phyloP scores from a whole-genome alignment of 345 rosid species.

The Hibiscus syriacus region DNA sequence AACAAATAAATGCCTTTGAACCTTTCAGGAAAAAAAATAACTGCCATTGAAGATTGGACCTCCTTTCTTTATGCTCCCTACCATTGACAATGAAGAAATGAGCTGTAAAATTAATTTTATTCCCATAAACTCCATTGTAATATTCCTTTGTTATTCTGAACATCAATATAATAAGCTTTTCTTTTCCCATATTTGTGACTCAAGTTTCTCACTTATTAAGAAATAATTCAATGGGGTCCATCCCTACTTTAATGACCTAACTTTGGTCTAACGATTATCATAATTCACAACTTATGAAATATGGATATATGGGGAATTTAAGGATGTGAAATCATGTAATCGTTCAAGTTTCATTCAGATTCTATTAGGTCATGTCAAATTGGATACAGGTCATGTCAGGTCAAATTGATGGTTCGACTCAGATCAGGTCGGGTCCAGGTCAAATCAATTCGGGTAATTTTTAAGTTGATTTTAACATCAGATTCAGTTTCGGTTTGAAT shows the following conservation, averaged over 20 bases:
- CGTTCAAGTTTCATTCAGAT: too few species aligned
- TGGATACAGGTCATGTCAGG: too few species aligned
- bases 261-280: neutral
- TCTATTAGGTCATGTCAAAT: too few species aligned
- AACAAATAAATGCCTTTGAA: neutral
- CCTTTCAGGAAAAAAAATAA: too few species aligned
- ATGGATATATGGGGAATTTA: too few species aligned
- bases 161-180: neutral
- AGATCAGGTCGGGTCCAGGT: too few species aligned
- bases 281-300: too few species aligned
- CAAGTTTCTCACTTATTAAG: slow-evolving; percentile 5
- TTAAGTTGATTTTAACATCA: too few species aligned
- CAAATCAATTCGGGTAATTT: too few species aligned
- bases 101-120: slow-evolving; percentile 4
- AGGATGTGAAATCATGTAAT: too few species aligned
- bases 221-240: slow-evolving; percentile 8
- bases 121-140: neutral
- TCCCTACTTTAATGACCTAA: neutral
- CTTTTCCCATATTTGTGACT: neutral
- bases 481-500: too few species aligned
- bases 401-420: too few species aligned
- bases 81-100: slow-evolving; percentile 7
- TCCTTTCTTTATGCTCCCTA: neutral
- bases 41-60: slow-evolving; percentile 3
- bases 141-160: neutral